Evolutionary conservation across 257 asterid species (phyloP).

Genomic region (Linaria vulgaris): DNA sequence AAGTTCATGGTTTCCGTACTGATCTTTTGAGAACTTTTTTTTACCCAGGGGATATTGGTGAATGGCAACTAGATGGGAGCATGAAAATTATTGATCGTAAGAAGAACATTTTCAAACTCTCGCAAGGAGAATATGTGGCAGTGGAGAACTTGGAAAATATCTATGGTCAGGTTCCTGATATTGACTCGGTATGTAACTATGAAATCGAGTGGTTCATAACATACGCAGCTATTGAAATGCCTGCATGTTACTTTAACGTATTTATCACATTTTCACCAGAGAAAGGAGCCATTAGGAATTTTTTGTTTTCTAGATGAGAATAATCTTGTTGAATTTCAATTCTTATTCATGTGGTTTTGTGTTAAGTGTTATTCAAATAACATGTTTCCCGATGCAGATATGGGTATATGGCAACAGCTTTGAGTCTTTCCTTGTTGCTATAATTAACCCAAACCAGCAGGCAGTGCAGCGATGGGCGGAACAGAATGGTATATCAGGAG

Average conservation of each 20-base stretch:
- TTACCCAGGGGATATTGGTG: constrained; percentile 83
- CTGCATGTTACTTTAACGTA: background rate
- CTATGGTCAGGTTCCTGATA: constrained; percentile 34
- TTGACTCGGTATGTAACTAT: constrained; percentile 53
- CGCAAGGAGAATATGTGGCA: constrained; percentile 99
- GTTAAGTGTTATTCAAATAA: constrained; percentile 18
- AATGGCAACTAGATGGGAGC: constrained; percentile 92
- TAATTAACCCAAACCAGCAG: constrained; percentile 65
- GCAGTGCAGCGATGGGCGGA: constrained; percentile 77
- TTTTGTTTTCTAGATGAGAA: constrained; percentile 4
- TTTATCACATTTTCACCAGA: background rate
- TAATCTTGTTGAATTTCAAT: no score
- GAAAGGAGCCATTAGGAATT: background rate
- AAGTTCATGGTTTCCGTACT: constrained; percentile 19
- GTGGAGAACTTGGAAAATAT: constrained; percentile 93
- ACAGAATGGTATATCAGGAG: constrained; percentile 62
- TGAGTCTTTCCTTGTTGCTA: constrained; percentile 83
- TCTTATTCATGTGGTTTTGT: no score
- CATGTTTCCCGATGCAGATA: constrained; percentile 46
- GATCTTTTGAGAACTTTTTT: constrained; percentile 18
- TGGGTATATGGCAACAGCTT: constrained; percentile 98
- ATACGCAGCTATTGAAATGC: background rate
- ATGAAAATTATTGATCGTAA: constrained; percentile 89
- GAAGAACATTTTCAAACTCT: constrained; percentile 94
- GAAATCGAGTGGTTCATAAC: background rate